Percentiles rank a stretch among this genome's conserved stretches.
These are phyloP conservation scores for Rossbeevera mucosa DNA, from an alignment of 768 basidiomycete genomes.

Conservation along the genomic window DNA sequence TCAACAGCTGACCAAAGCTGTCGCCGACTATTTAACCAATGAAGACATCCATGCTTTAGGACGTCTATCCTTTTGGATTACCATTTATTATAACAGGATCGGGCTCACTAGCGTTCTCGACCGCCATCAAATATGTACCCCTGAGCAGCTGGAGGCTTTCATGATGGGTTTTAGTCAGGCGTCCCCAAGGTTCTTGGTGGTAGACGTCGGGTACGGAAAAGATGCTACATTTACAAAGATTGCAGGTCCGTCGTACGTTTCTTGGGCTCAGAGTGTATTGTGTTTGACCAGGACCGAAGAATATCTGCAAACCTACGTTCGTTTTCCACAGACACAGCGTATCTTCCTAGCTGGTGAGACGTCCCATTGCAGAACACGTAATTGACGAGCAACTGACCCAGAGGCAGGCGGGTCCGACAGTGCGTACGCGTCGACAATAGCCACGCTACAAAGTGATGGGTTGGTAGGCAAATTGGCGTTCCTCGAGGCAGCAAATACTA, in stretches of 20 bases:
- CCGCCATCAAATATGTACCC: constrained; percentile 51
- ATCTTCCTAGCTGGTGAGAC: constrained; percentile 66
- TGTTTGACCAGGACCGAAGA: constrained; percentile 38
- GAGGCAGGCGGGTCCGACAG: constrained; percentile 51
- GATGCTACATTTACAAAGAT: constrained; percentile 66
- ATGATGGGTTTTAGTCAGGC: constrained; percentile 67
- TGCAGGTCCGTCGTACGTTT: constrained; percentile 43
- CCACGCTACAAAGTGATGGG: constrained; percentile 54
- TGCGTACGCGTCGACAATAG: constrained; percentile 54
- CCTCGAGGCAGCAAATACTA: constrained; percentile 46
- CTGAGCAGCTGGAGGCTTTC: constrained; percentile 69
- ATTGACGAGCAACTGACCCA: constrained; percentile 1
- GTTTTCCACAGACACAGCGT: constrained; percentile 69
- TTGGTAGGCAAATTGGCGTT: constrained; percentile 63
- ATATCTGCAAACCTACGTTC: constrained; percentile 63
- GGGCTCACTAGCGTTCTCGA: constrained; percentile 49
- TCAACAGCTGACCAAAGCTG: constrained; percentile 60
- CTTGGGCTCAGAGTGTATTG: not conserved
- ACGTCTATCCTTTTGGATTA: constrained; percentile 71
- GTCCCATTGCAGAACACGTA: not conserved
- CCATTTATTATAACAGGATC: constrained; percentile 63
- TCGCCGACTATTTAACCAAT: constrained; percentile 62
- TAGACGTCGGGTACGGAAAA: constrained; percentile 64
- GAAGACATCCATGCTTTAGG: constrained; percentile 59
- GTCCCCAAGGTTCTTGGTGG: constrained; percentile 63